phyloP scores from a whole-genome alignment of 176 grass and related monocot species.

The Rhynchospora tenuis region DNA sequence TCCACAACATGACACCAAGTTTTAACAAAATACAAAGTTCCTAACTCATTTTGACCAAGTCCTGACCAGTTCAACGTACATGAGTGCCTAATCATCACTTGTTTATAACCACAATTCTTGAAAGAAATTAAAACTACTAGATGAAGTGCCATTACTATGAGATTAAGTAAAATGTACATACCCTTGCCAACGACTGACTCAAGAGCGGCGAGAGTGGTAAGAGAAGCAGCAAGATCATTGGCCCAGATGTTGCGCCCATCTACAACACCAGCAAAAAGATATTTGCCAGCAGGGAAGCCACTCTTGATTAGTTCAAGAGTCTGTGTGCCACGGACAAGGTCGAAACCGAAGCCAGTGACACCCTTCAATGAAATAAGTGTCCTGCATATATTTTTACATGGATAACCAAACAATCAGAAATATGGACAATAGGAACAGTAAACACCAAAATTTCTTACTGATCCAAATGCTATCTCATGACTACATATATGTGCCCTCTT shows the following conservation, averaged over 20 bases:
- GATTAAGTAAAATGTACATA: conserved; percentile 27
- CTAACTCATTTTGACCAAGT: neutral
- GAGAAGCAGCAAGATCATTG: conserved; percentile 78
- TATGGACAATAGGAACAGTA: neutral
- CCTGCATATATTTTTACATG: conserved; percentile 29
- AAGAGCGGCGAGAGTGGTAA: conserved; percentile 61
- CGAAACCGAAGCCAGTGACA: conserved; percentile 73
- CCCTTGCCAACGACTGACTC: conserved; percentile 77
- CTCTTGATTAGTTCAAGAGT: conserved; percentile 75
- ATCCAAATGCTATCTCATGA: neutral
- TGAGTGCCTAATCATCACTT: neutral
- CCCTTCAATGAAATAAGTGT: conserved; percentile 61
- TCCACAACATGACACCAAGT: neutral
- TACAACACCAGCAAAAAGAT: conserved; percentile 88
- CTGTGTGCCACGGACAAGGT: conserved; percentile 76
- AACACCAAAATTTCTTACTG: neutral
- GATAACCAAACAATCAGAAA: neutral
- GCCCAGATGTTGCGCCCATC: conserved; percentile 96
- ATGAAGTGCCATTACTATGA: neutral
- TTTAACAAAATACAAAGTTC: neutral
- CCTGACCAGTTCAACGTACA: neutral
- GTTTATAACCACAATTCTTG: neutral
- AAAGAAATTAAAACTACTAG: neutral
- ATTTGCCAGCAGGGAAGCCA: conserved; percentile 76
- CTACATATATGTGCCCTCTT: neutral